Percentiles rank a stretch among this genome's conserved stretches.
phyloP scores from a whole-genome alignment of 1,284 basidiomycete species.

The Microbotryomycetes sp. region DNA sequence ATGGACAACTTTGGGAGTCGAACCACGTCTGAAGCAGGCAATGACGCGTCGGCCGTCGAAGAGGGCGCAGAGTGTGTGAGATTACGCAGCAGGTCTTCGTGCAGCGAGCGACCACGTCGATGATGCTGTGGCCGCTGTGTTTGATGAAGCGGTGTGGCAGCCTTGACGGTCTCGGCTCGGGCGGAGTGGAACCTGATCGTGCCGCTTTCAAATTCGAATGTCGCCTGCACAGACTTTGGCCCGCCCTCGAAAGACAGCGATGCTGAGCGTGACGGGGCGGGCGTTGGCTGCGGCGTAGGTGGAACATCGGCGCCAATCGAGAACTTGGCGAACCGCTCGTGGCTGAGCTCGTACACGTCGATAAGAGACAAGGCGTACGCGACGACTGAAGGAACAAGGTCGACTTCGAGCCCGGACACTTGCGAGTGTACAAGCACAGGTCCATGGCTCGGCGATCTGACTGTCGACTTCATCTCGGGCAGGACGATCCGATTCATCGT shows the following conservation, averaged over 20 bases:
- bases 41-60: background rate
- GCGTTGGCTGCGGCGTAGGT: background rate
- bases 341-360: constrained; percentile 76
- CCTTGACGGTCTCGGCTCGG: constrained; percentile 43
- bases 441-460: constrained; percentile 46
- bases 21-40: constrained; percentile 37
- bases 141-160: constrained; percentile 46
- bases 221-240: constrained; percentile 49
- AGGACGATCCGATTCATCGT: constrained; percentile 66
- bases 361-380: constrained; percentile 70
- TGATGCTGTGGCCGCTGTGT: background rate
- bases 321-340: constrained; percentile 53
- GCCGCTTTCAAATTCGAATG: constrained; percentile 71
- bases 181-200: constrained; percentile 56
- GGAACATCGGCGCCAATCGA: background rate
- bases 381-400: constrained; percentile 73
- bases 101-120: constrained; percentile 5
- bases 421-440: constrained; percentile 60
- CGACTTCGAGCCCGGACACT: constrained; percentile 78
- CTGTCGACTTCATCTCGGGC: constrained; percentile 67
- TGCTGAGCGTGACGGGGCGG: background rate
- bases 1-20: constrained; percentile 67
- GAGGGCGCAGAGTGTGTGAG: background rate
- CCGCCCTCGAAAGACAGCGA: background rate
- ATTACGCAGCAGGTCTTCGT: constrained; percentile 53